Base-by-base conservation (phyloP, 371 early-diverging fungal genomes). In the Lichtheimia corymbifera region DNA sequence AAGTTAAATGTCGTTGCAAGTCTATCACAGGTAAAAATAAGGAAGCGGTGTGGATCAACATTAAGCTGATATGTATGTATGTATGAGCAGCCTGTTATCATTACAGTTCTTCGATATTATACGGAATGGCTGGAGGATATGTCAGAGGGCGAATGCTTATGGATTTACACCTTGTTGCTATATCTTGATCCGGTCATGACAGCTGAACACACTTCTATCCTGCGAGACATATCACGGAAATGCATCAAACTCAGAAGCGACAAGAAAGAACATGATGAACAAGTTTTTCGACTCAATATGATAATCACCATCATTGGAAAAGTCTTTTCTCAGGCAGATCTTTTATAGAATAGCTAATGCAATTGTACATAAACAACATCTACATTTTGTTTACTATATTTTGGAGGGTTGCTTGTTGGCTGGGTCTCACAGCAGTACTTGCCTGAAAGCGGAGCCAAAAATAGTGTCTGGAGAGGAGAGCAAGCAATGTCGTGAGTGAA, bases 131-230 rank as follows among this genome's bases (percentile, higher is more conserved):
- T 79, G 6, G 53, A 40, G 13, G 59, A 63, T 2, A n/a, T 47
- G 47, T 47, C 47, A 9, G 22, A 47, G 12, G 47, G 18, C n/a
- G 47, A 47, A 47, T n/a, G 71, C 22, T 40, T 59, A n/a, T 73
- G 72, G 66, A 58, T 80, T 25, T 80, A 65, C 24, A 27, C 66
- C 5, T 50, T 77, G 2, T 42, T 80, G 5, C 61, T 75, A 15
- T 72, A 72, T n/a, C 40, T 80, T 11, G 80, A 80, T 43, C 69
- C 75, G 40, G 80, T 80, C 14, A 58, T 80, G 64, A 68, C 69
- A 9, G 75, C 68, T 0, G 64, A 71, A 12, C 66, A 73, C 24
- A 58, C 67, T 20, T 72, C 77, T 0, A 60, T 75, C 3, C 43
- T 80, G 20, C 58, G 80, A 40, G 68, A 72, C 6, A 18, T 80